phyloP scores from a whole-genome alignment of 2,329 filamentous ascomycete species.

The Pestalotiopsis sp. region DNA sequence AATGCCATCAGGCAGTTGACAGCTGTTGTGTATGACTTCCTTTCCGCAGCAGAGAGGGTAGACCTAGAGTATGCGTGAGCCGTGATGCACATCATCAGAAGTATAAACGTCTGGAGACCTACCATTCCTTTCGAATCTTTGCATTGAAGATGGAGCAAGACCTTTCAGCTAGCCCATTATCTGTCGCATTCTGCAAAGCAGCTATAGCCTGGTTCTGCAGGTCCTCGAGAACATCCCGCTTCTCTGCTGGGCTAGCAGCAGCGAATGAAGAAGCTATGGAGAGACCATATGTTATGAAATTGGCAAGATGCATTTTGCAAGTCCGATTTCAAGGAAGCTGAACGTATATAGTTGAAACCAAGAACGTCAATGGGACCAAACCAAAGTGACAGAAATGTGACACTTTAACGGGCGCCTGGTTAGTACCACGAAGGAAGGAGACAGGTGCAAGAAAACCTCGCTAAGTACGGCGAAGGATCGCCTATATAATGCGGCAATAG shows the following conservation, averaged over 20 bases:
- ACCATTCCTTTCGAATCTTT: conserved; percentile 24
- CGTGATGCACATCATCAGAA: not conserved
- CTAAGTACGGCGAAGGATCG: not conserved
- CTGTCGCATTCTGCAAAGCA: not conserved
- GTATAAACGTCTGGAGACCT: not conserved
- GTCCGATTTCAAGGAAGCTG: not conserved
- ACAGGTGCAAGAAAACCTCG: not conserved
- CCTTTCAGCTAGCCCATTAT: not conserved
- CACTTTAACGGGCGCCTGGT: not conserved
- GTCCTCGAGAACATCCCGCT: conserved; percentile 1
- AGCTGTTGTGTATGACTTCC: conserved; percentile 28
- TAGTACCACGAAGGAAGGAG: not conserved
- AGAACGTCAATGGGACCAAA: not conserved
- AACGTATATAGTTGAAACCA: too few species aligned
- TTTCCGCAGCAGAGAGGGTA: conserved; percentile 25
- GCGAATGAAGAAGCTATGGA: not conserved
- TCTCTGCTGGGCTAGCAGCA: not conserved
- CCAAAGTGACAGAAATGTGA: not conserved
- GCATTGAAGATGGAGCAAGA: conserved; percentile 12
- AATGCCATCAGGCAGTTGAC: conserved; percentile 16
- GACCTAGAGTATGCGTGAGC: conserved; percentile 21
- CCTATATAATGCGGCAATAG: too few species aligned
- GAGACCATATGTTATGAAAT: not conserved
- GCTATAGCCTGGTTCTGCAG: conserved; percentile 10
- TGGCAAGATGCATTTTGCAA: not conserved